Evolutionary conservation across 2,329 filamentous ascomycete species (phyloP), one percentile per base, ranked within the genome.

Genomic region (Trichoderma sp.): DNA sequence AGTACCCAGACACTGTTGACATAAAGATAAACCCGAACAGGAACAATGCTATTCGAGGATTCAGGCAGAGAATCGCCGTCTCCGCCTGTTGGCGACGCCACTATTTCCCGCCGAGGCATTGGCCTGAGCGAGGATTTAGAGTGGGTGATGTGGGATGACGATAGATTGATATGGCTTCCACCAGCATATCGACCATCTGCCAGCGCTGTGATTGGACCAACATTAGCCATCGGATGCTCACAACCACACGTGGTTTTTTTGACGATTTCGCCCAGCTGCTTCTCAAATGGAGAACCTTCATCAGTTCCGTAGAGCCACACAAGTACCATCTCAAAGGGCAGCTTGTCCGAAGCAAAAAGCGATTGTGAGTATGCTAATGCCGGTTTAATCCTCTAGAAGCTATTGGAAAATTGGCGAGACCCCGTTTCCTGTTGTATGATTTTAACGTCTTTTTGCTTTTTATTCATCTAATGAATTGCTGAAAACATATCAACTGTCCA

Each of bases 141-240:
- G 39, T 71, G 69, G 70, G 68, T 70, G 63, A 67, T 58, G 24
- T 68, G 69, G 61, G 59, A 72, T 54, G 59, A 55, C 30, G 59
- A 70, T 14, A 49, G 39, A 46, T 32, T 72, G 26, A 65, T 72
- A 54, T 71, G 70, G 71, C 59, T 72, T 37, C 69, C 68, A 34
- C 32, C 59, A n/a, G 72, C 70, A 16, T 69, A 69, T 70, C 66
- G 69, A 51, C 24, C 59, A 37, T 10, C 5, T 21, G 26, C 16
- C 5, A 58, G 16, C 11, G 59, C 59, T 28, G 34, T 66, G 2
- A n/a, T 18, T 8, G 65, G 32, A 56, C 61, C 49, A n/a, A 72
- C 56, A 37, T 39, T 71, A n/a, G 67, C 59, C 54, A 64, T 72
- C 54, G 60, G 59, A 43, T 70, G 65, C 26, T 26, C 28, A n/a